Evolutionary conservation across 2,329 filamentous ascomycete species (phyloP).

Genomic region (Fusarium tricinctum): DNA sequence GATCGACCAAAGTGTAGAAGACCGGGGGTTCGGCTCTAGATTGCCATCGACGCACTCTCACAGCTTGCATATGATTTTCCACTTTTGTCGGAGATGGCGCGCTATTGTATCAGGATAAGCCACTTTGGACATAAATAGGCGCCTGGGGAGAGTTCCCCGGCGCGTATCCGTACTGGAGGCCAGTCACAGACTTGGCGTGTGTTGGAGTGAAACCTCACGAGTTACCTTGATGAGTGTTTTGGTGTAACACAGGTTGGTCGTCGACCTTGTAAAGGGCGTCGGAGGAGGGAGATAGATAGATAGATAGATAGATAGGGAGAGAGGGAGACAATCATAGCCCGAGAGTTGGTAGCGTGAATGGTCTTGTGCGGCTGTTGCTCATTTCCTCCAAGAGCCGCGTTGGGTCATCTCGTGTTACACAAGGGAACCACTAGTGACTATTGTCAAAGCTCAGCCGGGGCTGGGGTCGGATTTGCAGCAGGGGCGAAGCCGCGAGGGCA

Average conservation of each 20-base stretch:
- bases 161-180: background rate
- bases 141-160: slow-evolving; percentile 3
- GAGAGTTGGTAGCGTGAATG: background rate
- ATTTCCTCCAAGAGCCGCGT: slow-evolving; percentile 6
- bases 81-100: slow-evolving; percentile 15
- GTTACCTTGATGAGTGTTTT: background rate
- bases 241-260: background rate
- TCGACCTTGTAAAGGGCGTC: background rate
- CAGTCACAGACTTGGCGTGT: background rate
- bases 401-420: slow-evolving; percentile 31
- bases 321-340: too few species aligned
- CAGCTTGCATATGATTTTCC: slow-evolving; percentile 15
- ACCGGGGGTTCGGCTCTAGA: slow-evolving; percentile 12
- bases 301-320: too few species aligned
- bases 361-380: slow-evolving; percentile 3
- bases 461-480: background rate
- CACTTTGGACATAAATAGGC: slow-evolving; percentile 8
- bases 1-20: slow-evolving; percentile 14
- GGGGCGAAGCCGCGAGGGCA: background rate
- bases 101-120: slow-evolving; percentile 37
- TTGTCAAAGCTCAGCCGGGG: slow-evolving; percentile 3
- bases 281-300: too few species aligned
- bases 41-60: background rate
- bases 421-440: slow-evolving; percentile 5
- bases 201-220: background rate